A percentile compares a stretch with the other conserved stretches of the same genome.
Conservation (phyloP, 2,329 filamentous ascomycete species). For the Talaromyces funiculosus region DNA sequence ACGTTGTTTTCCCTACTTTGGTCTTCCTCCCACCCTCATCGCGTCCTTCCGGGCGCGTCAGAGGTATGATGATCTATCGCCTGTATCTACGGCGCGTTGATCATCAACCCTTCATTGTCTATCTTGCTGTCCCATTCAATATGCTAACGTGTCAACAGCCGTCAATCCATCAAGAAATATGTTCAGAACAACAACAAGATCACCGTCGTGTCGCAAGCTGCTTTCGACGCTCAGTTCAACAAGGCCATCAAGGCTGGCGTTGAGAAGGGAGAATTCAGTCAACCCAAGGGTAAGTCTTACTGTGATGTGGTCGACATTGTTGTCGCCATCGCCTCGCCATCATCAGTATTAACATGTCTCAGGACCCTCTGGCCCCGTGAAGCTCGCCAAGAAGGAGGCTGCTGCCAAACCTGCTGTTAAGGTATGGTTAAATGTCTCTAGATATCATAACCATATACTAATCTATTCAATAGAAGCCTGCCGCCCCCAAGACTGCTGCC, state of each 20-base stretch:
- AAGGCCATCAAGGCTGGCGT: slow-evolving; percentile 75
- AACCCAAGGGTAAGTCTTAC: slow-evolving; percentile 72
- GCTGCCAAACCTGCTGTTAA: slow-evolving; percentile 40
- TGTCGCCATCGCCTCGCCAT: background rate
- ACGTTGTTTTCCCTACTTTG: slow-evolving; percentile 34
- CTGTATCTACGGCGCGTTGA: background rate
- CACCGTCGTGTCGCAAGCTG: slow-evolving; percentile 47
- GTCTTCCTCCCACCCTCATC: background rate
- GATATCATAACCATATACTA: background rate
- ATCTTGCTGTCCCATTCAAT: background rate
- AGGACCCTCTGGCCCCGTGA: slow-evolving; percentile 84
- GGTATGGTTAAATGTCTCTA: slow-evolving; percentile 17
- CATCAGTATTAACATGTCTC: slow-evolving; percentile 24
- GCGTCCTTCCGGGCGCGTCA: slow-evolving; percentile 14
- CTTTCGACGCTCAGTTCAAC: slow-evolving; percentile 75
- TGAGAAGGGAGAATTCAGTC: slow-evolving; percentile 78
- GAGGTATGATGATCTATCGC: slow-evolving; percentile 13
- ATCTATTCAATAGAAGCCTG: slow-evolving; percentile 34
- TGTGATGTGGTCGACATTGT: background rate
- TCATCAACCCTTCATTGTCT: background rate
- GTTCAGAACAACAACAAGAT: slow-evolving; percentile 66
- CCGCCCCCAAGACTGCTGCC: slow-evolving; percentile 35
- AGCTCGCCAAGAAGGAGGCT: slow-evolving; percentile 75
- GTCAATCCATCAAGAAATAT: slow-evolving; percentile 70
- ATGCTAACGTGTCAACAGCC: slow-evolving; percentile 42